Percentiles rank a stretch among this genome's conserved stretches.
These are phyloP conservation scores for Phytopythium cucurbitacearum DNA, from an alignment of 352 stramenopile genomes.

Conservation along the genomic window DNA sequence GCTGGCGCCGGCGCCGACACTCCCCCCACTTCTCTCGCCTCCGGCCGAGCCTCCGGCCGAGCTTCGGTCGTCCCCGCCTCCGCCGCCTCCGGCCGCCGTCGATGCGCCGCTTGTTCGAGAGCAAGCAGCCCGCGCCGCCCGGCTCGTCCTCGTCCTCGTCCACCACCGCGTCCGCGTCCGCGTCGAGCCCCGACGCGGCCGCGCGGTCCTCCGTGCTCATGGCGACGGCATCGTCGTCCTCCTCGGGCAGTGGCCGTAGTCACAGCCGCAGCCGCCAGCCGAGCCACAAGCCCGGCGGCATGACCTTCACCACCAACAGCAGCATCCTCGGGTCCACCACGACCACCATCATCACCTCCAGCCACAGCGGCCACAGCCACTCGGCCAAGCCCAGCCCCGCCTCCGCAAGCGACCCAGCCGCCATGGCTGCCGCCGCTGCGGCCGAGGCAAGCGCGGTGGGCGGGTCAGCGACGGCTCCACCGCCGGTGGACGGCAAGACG, in stretches of 20 bases:
- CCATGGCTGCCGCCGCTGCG: constrained; percentile 12
- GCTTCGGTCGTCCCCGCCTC: too few relatives aligned
- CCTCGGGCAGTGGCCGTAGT: background rate
- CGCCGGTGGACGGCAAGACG: constrained; percentile 6
- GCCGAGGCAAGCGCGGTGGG: background rate
- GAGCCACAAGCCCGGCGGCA: background rate
- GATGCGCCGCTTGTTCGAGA: constrained; percentile 9
- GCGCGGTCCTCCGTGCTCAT: constrained; percentile 7
- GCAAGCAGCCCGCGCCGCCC: constrained; percentile 1
- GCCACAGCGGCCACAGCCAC: constrained; percentile 3
- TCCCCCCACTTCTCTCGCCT: too few relatives aligned
- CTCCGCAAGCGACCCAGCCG: background rate
- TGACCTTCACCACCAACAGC: constrained; percentile 33
- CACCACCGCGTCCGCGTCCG: background rate
- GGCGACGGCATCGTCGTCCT: background rate
- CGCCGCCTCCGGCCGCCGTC: background rate
- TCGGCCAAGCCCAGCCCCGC: constrained; percentile 9
- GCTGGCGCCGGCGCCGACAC: too few relatives aligned
- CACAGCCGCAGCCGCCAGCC: constrained; percentile 4
- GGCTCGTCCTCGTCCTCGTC: background rate
- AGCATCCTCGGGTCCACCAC: constrained; percentile 22
- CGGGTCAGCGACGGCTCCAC: background rate
- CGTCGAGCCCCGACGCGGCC: background rate
- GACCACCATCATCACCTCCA: constrained; percentile 19
- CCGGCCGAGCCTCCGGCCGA: too few relatives aligned